Evolutionary conservation across 2,329 filamentous ascomycete genomes (phyloP), one percentile per base, ranked within the genome.

Genomic region (Xylaria sp.): DNA sequence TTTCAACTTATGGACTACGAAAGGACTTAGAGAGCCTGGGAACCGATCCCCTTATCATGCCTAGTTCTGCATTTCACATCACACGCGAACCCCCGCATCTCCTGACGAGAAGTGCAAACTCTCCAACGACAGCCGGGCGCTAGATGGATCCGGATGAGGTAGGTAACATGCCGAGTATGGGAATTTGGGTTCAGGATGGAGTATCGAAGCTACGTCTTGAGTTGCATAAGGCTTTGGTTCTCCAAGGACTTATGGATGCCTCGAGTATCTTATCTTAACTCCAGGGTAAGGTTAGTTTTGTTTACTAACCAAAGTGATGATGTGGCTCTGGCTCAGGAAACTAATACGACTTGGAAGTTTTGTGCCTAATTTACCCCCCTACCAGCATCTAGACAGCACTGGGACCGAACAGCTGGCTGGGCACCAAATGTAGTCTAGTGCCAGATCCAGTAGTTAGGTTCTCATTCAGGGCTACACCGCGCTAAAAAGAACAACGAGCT

Each of bases 41-140:
- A 58, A 28, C 57, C 9, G 44, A 44, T 54, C 59, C 46, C 40
- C 63, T 63, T 66, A 59, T 66, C 59, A 57, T 66, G 17, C 48
- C 33, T 17, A 6, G 6, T 65, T 63, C 36, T 70, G 65, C 67
- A 67, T 60, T 59, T 70, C 46, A 56, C 20, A 62, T 40, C 26
- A 64, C 28, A 64, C 28, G 53, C 53, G 33, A 68, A 13, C 65
- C 62, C 60, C 62, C 60, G 17, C 54, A 48, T n/a, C n/a, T 48
- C 40, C 23, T 28, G 31, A 20, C 4, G 17, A 66, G 63, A 59
- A 51, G 58, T 42, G 59, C 63, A 58, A 23, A 44, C 48, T 44
- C 48, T 36, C 59, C 48, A 51, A 57, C 59, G 44, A 46, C 51
- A 57, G 40, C n/a, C n/a, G 59, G 67, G 63, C 63, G 63, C 46